These are phyloP conservation scores for Globisporangium splendens DNA, from an alignment of 352 stramenopile genomes.

Conservation along the genomic window DNA sequence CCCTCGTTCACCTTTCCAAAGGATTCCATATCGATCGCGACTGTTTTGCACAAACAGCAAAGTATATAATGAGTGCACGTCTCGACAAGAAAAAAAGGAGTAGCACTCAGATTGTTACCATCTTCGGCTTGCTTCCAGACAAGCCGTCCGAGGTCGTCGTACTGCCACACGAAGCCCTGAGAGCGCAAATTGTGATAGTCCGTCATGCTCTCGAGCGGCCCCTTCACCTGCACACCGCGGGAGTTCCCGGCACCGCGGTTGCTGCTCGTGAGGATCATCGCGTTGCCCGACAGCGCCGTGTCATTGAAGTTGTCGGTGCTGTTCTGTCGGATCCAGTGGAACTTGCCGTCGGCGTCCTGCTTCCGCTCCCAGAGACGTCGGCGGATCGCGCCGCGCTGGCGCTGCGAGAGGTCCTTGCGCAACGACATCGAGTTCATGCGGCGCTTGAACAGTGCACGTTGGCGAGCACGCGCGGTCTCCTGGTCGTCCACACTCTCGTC, in stretches of 20 bases:
- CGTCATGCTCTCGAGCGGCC: constrained; percentile 37
- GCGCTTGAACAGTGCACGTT: constrained; percentile 65
- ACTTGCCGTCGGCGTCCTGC: constrained; percentile 53
- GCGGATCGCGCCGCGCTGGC: constrained; percentile 63
- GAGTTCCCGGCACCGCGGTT: background rate
- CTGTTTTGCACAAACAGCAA: constrained; percentile 10
- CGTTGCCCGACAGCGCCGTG: constrained; percentile 9
- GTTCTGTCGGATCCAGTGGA: constrained; percentile 71
- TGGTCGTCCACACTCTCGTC: constrained; percentile 31
- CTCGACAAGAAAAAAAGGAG: background rate
- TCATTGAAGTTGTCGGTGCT: constrained; percentile 35
- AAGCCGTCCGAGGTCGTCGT: constrained; percentile 45
- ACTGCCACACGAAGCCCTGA: constrained; percentile 70
- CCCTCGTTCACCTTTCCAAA: constrained; percentile 37
- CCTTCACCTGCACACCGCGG: constrained; percentile 16
- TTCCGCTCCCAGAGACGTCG: constrained; percentile 65
- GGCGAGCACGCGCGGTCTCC: constrained; percentile 33
- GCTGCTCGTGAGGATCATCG: constrained; percentile 22
- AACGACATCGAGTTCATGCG: constrained; percentile 63
- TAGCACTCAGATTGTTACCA: constrained; percentile 10
- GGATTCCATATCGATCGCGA: constrained; percentile 71
- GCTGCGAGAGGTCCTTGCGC: constrained; percentile 59
- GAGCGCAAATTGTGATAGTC: constrained; percentile 59
- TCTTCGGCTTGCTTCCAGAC: constrained; percentile 60
- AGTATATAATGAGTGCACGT: background rate